Base-by-base conservation (phyloP, 2,329 filamentous ascomycete genomes). In the Neofusicoccum ribis region DNA sequence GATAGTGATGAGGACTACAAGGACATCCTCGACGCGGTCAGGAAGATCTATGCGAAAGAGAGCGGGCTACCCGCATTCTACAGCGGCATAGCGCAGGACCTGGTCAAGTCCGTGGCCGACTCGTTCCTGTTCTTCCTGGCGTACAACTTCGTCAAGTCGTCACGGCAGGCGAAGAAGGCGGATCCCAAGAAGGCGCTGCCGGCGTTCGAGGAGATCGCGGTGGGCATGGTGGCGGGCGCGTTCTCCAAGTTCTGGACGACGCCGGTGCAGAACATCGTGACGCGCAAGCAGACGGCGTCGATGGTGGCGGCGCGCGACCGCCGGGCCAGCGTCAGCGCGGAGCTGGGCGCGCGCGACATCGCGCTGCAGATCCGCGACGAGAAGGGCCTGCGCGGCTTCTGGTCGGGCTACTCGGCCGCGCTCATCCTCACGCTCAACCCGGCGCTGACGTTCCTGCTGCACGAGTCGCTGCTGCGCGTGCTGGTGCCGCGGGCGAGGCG, bases 51-150 rank as follows among this genome's bases (percentile, higher is more conserved):
- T 71, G 79, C 82, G 39, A 81, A 85, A 37, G 90, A 93, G 76
- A 91, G 91, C n/a, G 88, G 90, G 3, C 69, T 89, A 17, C 73
- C 76, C 60, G 91, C 89, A 0, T 88, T 96, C 69, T 97, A 83
- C 68, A 80, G 77, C 27, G 82, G 82, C 4, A 72, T 80, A 8
- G 67, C 69, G 15, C 76, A 77, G 8, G 81, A 83, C 70, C 78
- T 80, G 1, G 69, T 76, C 31, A 84, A 84, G 69, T 77, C 78
- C 49, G 76, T 84, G 12, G 76, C 87, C 36, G 92, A 95, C 79
- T 91, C 89, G 65, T 94, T 95, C 74, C 82, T 96, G 60, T 96
- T 96, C 82, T 96, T 96, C 79, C 84, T 94, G 17, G 89, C 91
- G 66, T 96, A 96, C 78, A 91, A 80, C 2, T 85, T 84, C 63